phyloP scores from a whole-genome alignment of 495 filamentous ascomycete genomes.

The Polyplosphaeria fusca region DNA sequence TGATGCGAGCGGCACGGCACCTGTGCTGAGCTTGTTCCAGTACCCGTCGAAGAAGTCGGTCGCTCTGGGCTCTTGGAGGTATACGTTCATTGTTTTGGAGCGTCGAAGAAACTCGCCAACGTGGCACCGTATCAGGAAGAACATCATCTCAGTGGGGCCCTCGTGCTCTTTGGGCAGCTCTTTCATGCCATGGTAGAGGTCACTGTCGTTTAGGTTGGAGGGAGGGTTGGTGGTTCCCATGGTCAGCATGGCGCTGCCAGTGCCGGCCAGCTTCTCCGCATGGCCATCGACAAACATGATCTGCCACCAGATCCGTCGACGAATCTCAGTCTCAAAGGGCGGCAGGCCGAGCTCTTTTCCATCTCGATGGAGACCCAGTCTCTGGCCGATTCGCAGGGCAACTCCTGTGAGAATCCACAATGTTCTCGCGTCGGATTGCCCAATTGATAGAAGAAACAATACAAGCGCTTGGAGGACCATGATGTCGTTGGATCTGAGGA shows the following conservation, averaged over 20 bases:
- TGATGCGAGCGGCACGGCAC: slow-evolving; percentile 44
- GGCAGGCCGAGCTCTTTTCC: slow-evolving; percentile 27
- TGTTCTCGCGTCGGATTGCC: slow-evolving; percentile 51
- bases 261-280: slow-evolving; percentile 29
- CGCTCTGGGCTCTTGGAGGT: slow-evolving; percentile 6
- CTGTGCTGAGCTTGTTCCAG: slow-evolving; percentile 39
- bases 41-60: slow-evolving; percentile 35
- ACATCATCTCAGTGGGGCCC: slow-evolving; percentile 67
- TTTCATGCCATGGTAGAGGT: slow-evolving; percentile 45
- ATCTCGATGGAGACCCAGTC: slow-evolving; percentile 45
- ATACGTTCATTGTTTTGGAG: background rate
- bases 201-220: slow-evolving; percentile 46
- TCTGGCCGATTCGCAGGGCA: slow-evolving; percentile 46
- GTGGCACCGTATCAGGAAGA: slow-evolving; percentile 56
- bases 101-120: slow-evolving; percentile 48
- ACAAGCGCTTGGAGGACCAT: slow-evolving; percentile 53
- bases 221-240: slow-evolving; percentile 46
- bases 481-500: slow-evolving; percentile 53
- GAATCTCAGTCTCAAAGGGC: slow-evolving; percentile 40
- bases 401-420: slow-evolving; percentile 46
- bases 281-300: slow-evolving; percentile 34
- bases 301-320: slow-evolving; percentile 42
- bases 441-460: slow-evolving; percentile 48
- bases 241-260: slow-evolving; percentile 1
- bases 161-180: slow-evolving; percentile 48